These are phyloP conservation scores for Pythium grandisporangium DNA, from an alignment of 352 stramenopile species.

Conservation along the genomic window DNA sequence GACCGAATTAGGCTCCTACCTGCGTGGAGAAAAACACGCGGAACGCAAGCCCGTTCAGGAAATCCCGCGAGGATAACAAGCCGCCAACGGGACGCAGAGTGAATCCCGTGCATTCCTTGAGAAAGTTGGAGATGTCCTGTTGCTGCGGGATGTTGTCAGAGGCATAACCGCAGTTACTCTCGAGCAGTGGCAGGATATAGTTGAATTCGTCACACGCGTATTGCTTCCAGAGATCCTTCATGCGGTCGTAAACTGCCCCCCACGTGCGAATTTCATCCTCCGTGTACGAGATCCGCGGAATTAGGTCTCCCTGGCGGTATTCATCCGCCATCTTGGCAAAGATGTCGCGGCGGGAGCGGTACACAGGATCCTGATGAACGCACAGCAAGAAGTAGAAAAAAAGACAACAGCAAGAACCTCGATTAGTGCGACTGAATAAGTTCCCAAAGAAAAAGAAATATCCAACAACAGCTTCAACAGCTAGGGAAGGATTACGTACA, in stretches of 20 bases:
- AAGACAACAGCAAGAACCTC: background rate
- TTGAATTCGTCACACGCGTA: slow-evolving; percentile 97
- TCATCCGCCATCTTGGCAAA: slow-evolving; percentile 86
- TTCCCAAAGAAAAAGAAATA: too few species aligned
- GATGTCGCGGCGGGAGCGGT: slow-evolving; percentile 81
- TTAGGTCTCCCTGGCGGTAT: slow-evolving; percentile 87
- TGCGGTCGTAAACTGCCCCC: slow-evolving; percentile 89
- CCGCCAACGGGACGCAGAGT: slow-evolving; percentile 91
- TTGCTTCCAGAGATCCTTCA: slow-evolving; percentile 90
- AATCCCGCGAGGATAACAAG: slow-evolving; percentile 94
- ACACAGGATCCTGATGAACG: slow-evolving; percentile 87
- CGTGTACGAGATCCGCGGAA: slow-evolving; percentile 94
- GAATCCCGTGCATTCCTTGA: slow-evolving; percentile 89
- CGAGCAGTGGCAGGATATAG: slow-evolving; percentile 89
- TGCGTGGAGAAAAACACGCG: slow-evolving; percentile 97
- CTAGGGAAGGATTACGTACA: slow-evolving; percentile 29
- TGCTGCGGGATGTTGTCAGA: slow-evolving; percentile 94
- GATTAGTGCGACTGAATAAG: too few species aligned
- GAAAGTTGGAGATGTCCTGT: slow-evolving; percentile 92
- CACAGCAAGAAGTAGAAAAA: too few species aligned
- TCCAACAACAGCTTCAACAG: too few species aligned
- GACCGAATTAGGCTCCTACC: slow-evolving; percentile 29
- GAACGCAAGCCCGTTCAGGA: slow-evolving; percentile 96
- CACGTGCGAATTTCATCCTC: slow-evolving; percentile 91
- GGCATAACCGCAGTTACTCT: slow-evolving; percentile 92